Evolutionary conservation across 805 yeast genomes (phyloP), one percentile per base, ranked within the genome.

Genomic region (Starmerella sirachaensis): DNA sequence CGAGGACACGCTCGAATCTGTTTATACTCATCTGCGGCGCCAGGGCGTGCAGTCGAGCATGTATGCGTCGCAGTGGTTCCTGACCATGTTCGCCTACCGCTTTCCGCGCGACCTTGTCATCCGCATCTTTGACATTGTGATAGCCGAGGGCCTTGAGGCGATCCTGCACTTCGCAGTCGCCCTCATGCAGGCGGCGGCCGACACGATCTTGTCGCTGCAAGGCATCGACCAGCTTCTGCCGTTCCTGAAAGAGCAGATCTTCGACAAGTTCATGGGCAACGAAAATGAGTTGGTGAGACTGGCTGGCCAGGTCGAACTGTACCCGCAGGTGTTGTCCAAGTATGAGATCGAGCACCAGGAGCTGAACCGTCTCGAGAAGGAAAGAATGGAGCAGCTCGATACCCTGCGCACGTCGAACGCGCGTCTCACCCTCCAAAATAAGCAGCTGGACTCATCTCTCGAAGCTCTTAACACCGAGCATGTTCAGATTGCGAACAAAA

Each of bases 61-160:
- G 97, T 91, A 83, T 64, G 97, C 96, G 0, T 77, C 94, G 2
- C 97, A 91, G 59, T 91, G 98, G 98, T 88, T 91, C 54, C 67
- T 91, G 50, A 91, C 97, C 0, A 69, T 91, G 47, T 91, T 91
- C 60, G 93, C 94, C 6, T 91, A 91, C 64, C 84, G 84, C 56
- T 88, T 91, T 57, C 97, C 98, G 12, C 63, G 86, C 35, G 81
- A 76, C 40, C 78, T 88, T 55, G 96, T 91, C 18, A 62, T 84
- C 46, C 68, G 96, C 44, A 82, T 91, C 28, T 83, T 72, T 57
- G 98, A 91, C 61, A 71, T 83, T 43, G 75, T 91, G 6, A 74
- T 91, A 36, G 78, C 93, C 6, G 95, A 91, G 62, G 98, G 98
- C 27, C 64, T 78, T 30, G 97, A 86, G 60, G 75, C 93, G 3